Evolutionary conservation across 2,329 filamentous ascomycete species (phyloP).

Genomic region (Calonectria pseudoturangicola): DNA sequence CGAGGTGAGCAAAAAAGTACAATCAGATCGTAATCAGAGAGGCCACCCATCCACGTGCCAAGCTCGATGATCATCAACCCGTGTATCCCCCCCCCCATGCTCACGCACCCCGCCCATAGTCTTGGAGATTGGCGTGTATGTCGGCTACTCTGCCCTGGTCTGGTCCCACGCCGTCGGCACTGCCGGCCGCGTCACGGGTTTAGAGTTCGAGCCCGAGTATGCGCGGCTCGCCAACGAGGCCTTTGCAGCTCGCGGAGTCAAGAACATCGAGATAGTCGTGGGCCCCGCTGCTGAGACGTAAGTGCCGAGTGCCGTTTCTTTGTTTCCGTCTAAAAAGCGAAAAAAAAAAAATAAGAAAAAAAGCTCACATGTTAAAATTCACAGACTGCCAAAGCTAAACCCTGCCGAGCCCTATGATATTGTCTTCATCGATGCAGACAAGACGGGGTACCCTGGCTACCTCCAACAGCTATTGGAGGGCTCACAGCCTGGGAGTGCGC

Average conservation of each 20-base stretch:
- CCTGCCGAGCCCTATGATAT: conserved; percentile 67
- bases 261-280: conserved; percentile 68
- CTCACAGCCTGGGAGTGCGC: conserved; percentile 61
- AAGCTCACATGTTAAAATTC: conserved; percentile 36
- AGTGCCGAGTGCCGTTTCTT: conserved; percentile 43
- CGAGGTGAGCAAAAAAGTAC: conserved; percentile 54
- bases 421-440: conserved; percentile 73
- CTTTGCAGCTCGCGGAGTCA: conserved; percentile 62
- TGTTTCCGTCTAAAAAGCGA: too few relatives aligned
- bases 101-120: conserved; percentile 56
- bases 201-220: conserved; percentile 68
- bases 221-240: conserved; percentile 63
- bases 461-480: conserved; percentile 65
- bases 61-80: not conserved
- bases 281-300: conserved; percentile 69
- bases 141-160: conserved; percentile 69
- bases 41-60: not conserved
- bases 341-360: not conserved
- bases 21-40: not conserved
- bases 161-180: conserved; percentile 69
- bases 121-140: conserved; percentile 69
- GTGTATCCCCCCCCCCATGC: not conserved
- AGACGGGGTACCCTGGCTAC: conserved; percentile 70
- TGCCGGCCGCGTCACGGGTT: conserved; percentile 64
- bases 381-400: conserved; percentile 58